phyloP scores from a whole-genome alignment of 73 alveolate species.

The Paramecium sexaurelia region DNA sequence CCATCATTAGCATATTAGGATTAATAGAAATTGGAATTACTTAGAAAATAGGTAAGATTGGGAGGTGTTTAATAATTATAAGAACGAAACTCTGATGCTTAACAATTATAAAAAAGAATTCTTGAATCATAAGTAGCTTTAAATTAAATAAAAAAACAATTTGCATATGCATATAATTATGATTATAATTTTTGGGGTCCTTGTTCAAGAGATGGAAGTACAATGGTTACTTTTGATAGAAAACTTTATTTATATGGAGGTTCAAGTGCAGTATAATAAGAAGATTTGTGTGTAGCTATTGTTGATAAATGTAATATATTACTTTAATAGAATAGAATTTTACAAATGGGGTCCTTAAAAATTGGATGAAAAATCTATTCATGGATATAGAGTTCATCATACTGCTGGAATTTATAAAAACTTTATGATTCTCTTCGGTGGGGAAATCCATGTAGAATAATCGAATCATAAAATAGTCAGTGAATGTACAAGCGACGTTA shows the following conservation, averaged over 20 bases:
- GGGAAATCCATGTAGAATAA: constrained; percentile 13
- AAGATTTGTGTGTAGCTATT: constrained; percentile 4
- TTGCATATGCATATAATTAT: constrained; percentile 21
- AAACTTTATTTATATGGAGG: constrained; percentile 44
- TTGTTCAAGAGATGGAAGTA: constrained; percentile 24
- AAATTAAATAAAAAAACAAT: background rate
- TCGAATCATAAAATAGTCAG: background rate
- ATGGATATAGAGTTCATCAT: constrained; percentile 50
- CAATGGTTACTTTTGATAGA: constrained; percentile 33
- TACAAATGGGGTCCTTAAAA: constrained; percentile 39
- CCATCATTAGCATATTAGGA: constrained; percentile 45
- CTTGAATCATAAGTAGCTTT: background rate
- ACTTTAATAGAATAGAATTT: background rate
- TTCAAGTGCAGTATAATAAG: background rate
- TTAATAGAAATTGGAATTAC: background rate
- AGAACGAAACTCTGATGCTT: background rate
- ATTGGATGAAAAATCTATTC: constrained; percentile 17
- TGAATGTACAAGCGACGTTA: constrained; percentile 43
- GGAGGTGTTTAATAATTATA: background rate
- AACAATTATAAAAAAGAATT: constrained; percentile 20
- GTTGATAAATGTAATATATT: background rate
- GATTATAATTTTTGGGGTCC: constrained; percentile 54
- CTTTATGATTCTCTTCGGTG: constrained; percentile 32
- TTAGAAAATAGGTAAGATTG: background rate
- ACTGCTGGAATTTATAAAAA: constrained; percentile 20